A percentile compares a stretch with the other conserved stretches of the same genome.
These are phyloP conservation scores for Xenosphaeropsis pyriputrescens DNA, from an alignment of 2,329 filamentous ascomycete species.

Conservation along the genomic window DNA sequence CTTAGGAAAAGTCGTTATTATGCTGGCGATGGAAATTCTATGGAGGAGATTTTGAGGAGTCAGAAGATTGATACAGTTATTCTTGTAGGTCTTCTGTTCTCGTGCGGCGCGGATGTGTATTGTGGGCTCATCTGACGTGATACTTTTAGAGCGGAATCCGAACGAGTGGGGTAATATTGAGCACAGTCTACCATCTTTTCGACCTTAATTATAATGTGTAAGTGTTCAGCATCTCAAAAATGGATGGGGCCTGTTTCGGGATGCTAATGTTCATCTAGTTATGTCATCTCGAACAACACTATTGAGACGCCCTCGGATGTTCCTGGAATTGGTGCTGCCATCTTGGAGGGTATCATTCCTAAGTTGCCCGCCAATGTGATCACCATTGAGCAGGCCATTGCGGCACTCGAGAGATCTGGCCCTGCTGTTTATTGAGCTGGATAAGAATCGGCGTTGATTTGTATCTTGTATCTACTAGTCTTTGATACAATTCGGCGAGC, in stretches of 20 bases:
- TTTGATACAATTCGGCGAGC: too few species aligned
- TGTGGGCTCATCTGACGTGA: not conserved
- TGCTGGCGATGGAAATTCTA: not conserved
- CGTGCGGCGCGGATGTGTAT: too few species aligned
- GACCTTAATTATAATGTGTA: constrained; percentile 1
- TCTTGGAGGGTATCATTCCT: not conserved
- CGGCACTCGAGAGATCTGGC: not conserved
- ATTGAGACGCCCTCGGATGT: not conserved
- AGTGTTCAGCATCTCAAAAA: too few species aligned
- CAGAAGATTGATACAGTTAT: too few species aligned
- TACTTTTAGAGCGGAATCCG: not conserved
- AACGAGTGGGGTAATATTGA: not conserved
- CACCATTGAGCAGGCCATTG: not conserved
- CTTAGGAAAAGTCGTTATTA: not conserved
- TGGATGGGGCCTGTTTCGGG: too few species aligned
- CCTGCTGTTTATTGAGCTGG: not conserved
- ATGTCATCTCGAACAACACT: not conserved
- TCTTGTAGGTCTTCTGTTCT: too few species aligned
- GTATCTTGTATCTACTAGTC: too few species aligned
- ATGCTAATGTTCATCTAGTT: too few species aligned
- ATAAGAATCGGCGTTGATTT: too few species aligned
- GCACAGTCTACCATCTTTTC: not conserved
- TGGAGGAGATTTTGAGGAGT: not conserved
- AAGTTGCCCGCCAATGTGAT: not conserved
- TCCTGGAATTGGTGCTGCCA: not conserved